phyloP scores from a whole-genome alignment of 192 early-diverging fungal species.

The Jimgerdemannia lactiflua region DNA sequence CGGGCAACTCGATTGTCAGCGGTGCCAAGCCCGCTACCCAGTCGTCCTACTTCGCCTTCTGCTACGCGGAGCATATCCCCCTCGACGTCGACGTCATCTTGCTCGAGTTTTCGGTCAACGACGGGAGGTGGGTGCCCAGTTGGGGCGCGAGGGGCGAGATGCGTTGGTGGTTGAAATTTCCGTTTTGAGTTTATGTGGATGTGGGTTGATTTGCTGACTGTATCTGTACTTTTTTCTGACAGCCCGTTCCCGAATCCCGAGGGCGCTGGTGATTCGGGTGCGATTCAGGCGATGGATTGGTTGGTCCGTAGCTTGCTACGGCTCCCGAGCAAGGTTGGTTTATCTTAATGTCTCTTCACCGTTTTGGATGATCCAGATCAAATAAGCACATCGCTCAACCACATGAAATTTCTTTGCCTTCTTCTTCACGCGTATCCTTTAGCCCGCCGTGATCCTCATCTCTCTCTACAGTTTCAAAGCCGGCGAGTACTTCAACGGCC shows the following conservation, averaged over 20 bases:
- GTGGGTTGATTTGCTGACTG: background rate
- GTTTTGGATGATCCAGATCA: too few species aligned
- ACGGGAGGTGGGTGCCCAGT: slow-evolving; percentile 2
- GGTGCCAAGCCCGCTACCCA: slow-evolving; percentile 10
- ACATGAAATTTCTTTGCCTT: background rate
- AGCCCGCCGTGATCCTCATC: slow-evolving; percentile 19
- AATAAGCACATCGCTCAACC: too few species aligned
- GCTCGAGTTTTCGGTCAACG: slow-evolving; percentile 15
- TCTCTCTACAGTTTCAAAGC: slow-evolving; percentile 9
- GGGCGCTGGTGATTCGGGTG: background rate
- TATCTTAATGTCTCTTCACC: background rate
- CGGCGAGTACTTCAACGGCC: slow-evolving; percentile 14
- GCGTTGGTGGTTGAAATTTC: background rate
- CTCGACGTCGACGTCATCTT: slow-evolving; percentile 13
- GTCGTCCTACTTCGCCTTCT: slow-evolving; percentile 17
- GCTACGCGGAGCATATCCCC: slow-evolving; percentile 16
- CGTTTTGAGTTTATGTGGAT: background rate
- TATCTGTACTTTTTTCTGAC: background rate
- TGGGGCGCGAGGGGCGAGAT: too few species aligned
- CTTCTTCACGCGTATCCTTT: background rate
- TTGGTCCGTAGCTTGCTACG: slow-evolving; percentile 10
- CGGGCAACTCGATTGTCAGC: background rate
- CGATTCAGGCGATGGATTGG: slow-evolving; percentile 12
- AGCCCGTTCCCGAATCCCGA: background rate
- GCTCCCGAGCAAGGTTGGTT: background rate